Evolutionary conservation across 345 rosid species (phyloP), one percentile per base, ranked within the genome.

Genomic region (Ricinus communis): DNA sequence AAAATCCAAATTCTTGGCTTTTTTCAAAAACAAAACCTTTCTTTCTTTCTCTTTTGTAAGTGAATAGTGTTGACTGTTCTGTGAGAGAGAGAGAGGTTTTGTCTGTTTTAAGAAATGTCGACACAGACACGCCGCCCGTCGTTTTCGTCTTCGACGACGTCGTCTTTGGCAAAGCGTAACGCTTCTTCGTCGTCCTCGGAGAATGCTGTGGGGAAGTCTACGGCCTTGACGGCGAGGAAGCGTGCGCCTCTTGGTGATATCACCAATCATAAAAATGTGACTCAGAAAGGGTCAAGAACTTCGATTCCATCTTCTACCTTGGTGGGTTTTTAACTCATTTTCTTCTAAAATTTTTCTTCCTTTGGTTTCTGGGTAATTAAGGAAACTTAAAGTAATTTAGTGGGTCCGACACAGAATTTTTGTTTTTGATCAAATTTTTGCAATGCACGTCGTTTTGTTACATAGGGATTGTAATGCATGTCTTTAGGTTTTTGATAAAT

Each of bases 221-320:
- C 76, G 40, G 75, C 78, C 18, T 69, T 9, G 47, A 43, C 30
- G 36, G 68, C 68, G 52, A 90, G 87, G 87, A 87, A 86, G 82
- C 83, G 97, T 76, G 88, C 89, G 19, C 96, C 97, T 16, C 91
- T 93, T 28, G 72, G 84, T 61, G 90, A 93, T 69, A 79, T 93
- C 69, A 84, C 93, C 1, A 93, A 91, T 76, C 87, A 81, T 15
- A 91, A 78, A 76, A 88, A 73, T 21, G 71, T 50, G 41, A 19
- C 74, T 58, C 81, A 51, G 14, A 74, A 67, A 62, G 81, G 52
- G 6, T 77, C 85, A 0, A 84, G 82, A 74, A 56, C 74, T 82
- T 77, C 82, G 1, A 67, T 73, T 62, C 68, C 88, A 5, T 72
- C 86, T 25, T 84, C 97, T 47, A 69, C 81, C 73, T 50, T 84